Base-by-base conservation (phyloP, 2,329 filamentous ascomycete genomes). In the Penicillium rolfsii region DNA sequence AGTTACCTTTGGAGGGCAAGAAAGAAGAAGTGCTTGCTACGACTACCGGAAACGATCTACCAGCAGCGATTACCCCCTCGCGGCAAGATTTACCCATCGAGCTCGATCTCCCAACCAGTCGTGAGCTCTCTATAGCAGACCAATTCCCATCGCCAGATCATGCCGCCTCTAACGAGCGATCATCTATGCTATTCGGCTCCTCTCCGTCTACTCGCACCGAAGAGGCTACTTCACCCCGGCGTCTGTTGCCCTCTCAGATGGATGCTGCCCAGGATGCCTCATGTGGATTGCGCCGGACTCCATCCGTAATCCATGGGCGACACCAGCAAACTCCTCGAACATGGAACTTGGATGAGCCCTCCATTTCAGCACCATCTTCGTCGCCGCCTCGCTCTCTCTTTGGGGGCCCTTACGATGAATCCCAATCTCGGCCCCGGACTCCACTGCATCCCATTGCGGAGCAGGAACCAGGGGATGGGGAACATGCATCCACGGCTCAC, bases 381-480 rank as follows among this genome's bases (percentile, higher is more conserved):
- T 66, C 78, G 9, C 70, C 70, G 16, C 71, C 76, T 36, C 67
- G 66, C 22, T 77, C 73, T 54, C 63, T 76, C 50, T 77, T 74
- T 57, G 75, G 70, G 49, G 73, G 71, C 43, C 76, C 73, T 6
- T 64, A 65, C 55, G 64, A 63, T 55, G 71, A 72, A 30, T 36
- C 68, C 9, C 59, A 70, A 52, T 74, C 76, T 22, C 78, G 78
- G 33, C 73, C 77, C 36, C 74, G 73, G 46, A 77, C 73, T 56
- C 75, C 77, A 26, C 80, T 87, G 8, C 79, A 82, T 22, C 77
- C 83, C 1, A 86, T 87, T 64, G 78, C 77, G 35, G 85, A 87
- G 70, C 69, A 79, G 56, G 79, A 77, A 58, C 79, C 81, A 61
- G 64, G 58, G 55, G 66, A 65, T 41, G 65, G 64, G 24, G 80